phyloP scores from a whole-genome alignment of 768 basidiomycete genomes.

The Chlorophyllum brunneum region DNA sequence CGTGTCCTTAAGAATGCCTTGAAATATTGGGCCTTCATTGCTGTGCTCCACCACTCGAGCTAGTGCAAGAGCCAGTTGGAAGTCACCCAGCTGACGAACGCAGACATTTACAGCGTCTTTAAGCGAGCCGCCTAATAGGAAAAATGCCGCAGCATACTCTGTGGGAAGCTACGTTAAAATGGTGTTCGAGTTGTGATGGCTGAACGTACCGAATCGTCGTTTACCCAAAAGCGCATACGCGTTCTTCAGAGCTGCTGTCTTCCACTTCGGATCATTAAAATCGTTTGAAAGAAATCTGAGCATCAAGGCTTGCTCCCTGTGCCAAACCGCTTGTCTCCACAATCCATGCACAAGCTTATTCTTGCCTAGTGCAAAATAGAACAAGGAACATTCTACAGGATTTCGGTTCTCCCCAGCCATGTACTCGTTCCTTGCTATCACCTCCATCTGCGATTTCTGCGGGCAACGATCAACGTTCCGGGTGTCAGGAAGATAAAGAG shows the following conservation, averaged over 20 bases:
- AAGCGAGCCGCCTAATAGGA: conserved; percentile 82
- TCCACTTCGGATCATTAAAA: conserved; percentile 81
- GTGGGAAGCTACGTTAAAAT: conserved; percentile 11
- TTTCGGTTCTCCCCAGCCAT: conserved; percentile 85
- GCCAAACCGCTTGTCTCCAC: conserved; percentile 94
- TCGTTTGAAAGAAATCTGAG: conserved; percentile 91
- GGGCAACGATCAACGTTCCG: background rate
- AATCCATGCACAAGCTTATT: conserved; percentile 88
- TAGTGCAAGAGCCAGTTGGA: conserved; percentile 85
- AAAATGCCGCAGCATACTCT: conserved; percentile 99
- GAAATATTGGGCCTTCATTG: conserved; percentile 75
- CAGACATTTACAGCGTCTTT: conserved; percentile 93
- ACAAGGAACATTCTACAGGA: conserved; percentile 84
- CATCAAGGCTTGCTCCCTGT: conserved; percentile 86
- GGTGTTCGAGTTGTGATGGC: background rate
- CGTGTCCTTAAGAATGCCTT: conserved; percentile 62
- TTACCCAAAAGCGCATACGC: conserved; percentile 90
- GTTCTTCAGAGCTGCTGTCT: conserved; percentile 92
- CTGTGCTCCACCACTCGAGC: conserved; percentile 82
- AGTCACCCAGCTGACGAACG: conserved; percentile 81
- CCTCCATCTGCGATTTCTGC: conserved; percentile 79
- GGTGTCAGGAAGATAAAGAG: background rate
- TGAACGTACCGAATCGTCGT: conserved; percentile 77
- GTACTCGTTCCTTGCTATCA: conserved; percentile 89
- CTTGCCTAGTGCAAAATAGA: conserved; percentile 94